Evolutionary conservation across 371 early-diverging fungal genomes (phyloP).

Genomic region (Paraphysoderma sedebokerense): DNA sequence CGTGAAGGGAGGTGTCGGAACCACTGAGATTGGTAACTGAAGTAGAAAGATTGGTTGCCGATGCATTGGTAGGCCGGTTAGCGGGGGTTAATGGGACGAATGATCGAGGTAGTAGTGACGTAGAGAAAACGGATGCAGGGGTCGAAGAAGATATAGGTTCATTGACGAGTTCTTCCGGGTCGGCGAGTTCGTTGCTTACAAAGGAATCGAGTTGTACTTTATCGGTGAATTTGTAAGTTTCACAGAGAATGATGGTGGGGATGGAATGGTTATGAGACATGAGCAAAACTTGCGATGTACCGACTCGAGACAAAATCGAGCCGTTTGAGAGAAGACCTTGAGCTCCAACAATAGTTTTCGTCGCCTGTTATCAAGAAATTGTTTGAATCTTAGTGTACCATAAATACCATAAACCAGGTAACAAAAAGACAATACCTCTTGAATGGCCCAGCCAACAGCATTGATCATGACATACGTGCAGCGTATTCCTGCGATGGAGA

Average conservation of each 20-base stretch:
- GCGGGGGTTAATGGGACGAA: constrained; percentile 16
- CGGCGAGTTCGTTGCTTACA: constrained; percentile 87
- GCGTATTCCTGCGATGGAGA: not conserved
- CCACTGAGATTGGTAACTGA: not conserved
- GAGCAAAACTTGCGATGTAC: constrained; percentile 85
- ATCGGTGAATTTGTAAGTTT: constrained; percentile 91
- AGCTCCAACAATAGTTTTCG: constrained; percentile 88
- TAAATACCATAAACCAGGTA: too few species aligned
- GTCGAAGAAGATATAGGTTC: too few species aligned
- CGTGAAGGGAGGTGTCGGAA: constrained; percentile 1
- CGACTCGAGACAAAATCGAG: constrained; percentile 75
- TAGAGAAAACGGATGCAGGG: too few species aligned
- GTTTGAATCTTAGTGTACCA: not conserved
- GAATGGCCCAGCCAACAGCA: constrained; percentile 49
- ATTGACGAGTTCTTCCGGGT: constrained; percentile 60
- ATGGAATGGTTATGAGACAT: constrained; percentile 70
- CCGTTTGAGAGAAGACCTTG: constrained; percentile 85
- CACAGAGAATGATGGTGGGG: constrained; percentile 90
- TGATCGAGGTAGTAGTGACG: too few species aligned
- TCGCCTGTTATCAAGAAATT: constrained; percentile 26
- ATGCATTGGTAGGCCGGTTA: constrained; percentile 13
- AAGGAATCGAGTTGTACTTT: constrained; percentile 84
- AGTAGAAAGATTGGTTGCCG: not conserved
- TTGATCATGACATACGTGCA: constrained; percentile 55
- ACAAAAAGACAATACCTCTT: too few species aligned